Evolutionary conservation across 345 rosid species (phyloP), one percentile per base, ranked within the genome.

Genomic region (Eucalyptus cladocalyx): DNA sequence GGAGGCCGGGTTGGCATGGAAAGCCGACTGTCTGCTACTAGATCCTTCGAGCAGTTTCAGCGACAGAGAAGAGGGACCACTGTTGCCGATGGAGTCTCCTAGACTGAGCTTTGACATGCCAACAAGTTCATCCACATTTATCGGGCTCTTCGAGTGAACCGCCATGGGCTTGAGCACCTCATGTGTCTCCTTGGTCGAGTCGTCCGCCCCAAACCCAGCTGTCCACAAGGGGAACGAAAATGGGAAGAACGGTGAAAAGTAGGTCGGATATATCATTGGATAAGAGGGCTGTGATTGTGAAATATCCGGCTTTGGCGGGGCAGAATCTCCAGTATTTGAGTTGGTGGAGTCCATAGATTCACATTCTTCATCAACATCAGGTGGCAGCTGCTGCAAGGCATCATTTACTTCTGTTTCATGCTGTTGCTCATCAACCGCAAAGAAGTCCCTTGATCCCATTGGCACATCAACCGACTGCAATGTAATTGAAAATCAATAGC

Each of bases 281-380:
- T 93, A 91, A 91, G 91, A 90, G 86, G 97, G 67, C 85, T 91
- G 96, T 23, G 91, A 87, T 87, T 90, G 95, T 18, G 91, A 72
- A 87, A 85, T 89, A 45, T 96, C 97, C 8, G 90, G 91, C 87
- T 91, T 94, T 80, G 92, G 91, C 86, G 92, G 94, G 13, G 89
- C 88, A 50, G 95, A 89, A 56, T 97, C 98, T 86, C 94, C 96
- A 2, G 92, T 94, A 26, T 95, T 95, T 21, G 99, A 95, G 94
- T 95, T 95, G 90, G 96, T 93, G 40, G 99, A 97, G 90, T 98
- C 98, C 99, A 98, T 98, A 43, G 99, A 97, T 91, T 97, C 98
- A 80, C 96, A 95, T 94, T 95, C 98, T 91, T 95, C 98, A 49
- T 96, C 98, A 92, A 96, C 89, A 32, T 94, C 91, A 90, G 95